Evolutionary conservation across 2,329 filamentous ascomycete species (phyloP), one percentile per base, ranked within the genome.

Genomic region (Pseudogymnoascus sp.): DNA sequence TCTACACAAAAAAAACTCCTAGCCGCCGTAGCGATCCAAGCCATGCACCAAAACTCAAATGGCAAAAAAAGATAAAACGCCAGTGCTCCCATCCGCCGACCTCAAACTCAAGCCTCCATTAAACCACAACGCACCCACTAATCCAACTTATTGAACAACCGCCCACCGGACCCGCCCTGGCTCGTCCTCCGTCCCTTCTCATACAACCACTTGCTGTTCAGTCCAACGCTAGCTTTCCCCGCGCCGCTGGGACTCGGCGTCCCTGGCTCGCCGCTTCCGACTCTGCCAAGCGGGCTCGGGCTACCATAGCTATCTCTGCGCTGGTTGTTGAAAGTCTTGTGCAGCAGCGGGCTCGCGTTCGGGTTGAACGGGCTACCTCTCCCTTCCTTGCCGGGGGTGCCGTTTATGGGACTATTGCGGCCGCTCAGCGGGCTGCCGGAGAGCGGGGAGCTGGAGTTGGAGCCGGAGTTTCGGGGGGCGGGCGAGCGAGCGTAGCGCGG

Each of bases 181-280:
- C 69, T 73, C 44, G 71, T 72, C 59, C 86, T 74, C 73, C 86
- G 79, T 70, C 89, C 88, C 76, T 87, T 90, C 76, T 97, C 91
- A 73, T 96, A 97, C 65, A 97, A 76, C 93, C 93, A 97, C 78
- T 95, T 96, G 78, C 87, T 96, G 76, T 93, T 97, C 72, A 97
- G 73, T 0, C 87, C 86, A 62, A 96, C 85, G 68, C 85, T 92
- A 44, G 87, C 87, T 64, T 86, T 83, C 77, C 89, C 91, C 38
- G 83, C 81, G 5, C 80, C 77, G 5, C 78, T 77, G 0, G 90
- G 89, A 67, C 87, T 93, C 1, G 90, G 89, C 17, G 88, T 87
- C 13, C 83, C 80, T 1, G 88, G 85, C 0, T 77, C 77, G n/a
- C 84, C 84, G 17, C 38, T 26, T 15, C 47, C 62, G 4, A n/a